A percentile compares a stretch with the other conserved stretches of the same genome.
Conservation (phyloP, 371 early-diverging fungal species). For the Mucor circinelloides region DNA sequence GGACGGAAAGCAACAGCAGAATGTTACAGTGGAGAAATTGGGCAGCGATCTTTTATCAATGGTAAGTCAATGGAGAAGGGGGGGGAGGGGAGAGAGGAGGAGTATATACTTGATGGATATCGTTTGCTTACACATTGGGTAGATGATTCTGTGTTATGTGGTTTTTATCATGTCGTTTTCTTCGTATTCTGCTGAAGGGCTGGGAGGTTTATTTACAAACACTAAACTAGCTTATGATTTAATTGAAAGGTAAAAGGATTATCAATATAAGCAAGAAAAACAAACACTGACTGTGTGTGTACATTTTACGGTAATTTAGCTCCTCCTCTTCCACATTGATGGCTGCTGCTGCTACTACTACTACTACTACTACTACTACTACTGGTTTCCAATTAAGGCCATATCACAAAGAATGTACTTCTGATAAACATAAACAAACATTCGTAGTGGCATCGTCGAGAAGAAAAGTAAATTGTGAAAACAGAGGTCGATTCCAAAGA, state of each 20-base stretch:
- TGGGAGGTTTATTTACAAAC: background rate
- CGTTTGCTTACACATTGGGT: background rate
- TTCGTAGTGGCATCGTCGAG: background rate
- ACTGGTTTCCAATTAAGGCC: background rate
- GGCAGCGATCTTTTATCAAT: background rate
- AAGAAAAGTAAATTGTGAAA: background rate
- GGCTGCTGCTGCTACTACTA: background rate
- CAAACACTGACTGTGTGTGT: background rate
- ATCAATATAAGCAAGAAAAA: background rate
- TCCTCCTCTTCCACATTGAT: background rate
- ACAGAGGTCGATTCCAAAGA: background rate
- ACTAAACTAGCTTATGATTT: background rate
- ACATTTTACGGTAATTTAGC: background rate
- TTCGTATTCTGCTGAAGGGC: background rate
- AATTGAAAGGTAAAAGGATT: background rate
- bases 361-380: background rate
- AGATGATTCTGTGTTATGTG: background rate
- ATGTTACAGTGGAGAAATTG: background rate
- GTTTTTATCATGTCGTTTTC: background rate
- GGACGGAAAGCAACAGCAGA: conserved; percentile 1
- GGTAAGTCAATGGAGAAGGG: background rate
- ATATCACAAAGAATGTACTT: background rate
- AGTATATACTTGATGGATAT: background rate
- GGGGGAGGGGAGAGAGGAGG: too few relatives aligned
- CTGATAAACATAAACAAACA: background rate